Conservation (phyloP, 2,329 filamentous ascomycete species). For the Leptosphaerulina australis region DNA sequence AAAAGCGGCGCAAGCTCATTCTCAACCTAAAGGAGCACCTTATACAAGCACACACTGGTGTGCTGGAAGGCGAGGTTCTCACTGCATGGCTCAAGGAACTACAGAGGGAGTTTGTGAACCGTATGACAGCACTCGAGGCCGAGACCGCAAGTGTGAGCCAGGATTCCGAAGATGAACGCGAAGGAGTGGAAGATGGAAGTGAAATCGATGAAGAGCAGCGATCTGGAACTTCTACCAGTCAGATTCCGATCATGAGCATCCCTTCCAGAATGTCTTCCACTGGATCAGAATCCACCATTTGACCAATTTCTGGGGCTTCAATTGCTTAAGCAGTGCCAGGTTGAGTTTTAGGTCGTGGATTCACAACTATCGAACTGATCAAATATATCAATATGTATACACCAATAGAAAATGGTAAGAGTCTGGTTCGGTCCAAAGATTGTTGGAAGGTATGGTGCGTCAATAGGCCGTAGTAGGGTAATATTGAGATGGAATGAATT, state of each 20-base stretch:
- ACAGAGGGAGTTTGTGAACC: slow-evolving; percentile 74
- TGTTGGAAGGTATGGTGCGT: too few relatives aligned
- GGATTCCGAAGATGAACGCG: slow-evolving; percentile 25
- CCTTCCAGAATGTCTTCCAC: slow-evolving; percentile 28
- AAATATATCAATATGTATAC: too few relatives aligned
- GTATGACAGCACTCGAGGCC: slow-evolving; percentile 72
- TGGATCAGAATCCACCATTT: slow-evolving; percentile 21
- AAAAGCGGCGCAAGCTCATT: slow-evolving; percentile 73
- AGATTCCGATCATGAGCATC: slow-evolving; percentile 31
- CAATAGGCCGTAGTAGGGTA: background rate
- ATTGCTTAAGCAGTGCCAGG: slow-evolving; percentile 35
- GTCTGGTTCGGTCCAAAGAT: too few relatives aligned
- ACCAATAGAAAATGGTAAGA: too few relatives aligned
- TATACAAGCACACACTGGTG: slow-evolving; percentile 68
- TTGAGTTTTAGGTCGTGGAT: slow-evolving; percentile 21
- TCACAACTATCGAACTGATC: too few relatives aligned
- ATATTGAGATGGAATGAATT: background rate
- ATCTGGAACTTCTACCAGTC: slow-evolving; percentile 21
- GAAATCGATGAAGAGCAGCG: slow-evolving; percentile 19
- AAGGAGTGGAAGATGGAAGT: slow-evolving; percentile 21
- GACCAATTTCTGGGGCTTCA: slow-evolving; percentile 27
- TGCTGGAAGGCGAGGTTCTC: slow-evolving; percentile 68
- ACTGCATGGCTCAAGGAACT: slow-evolving; percentile 68
- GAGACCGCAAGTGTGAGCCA: slow-evolving; percentile 35
- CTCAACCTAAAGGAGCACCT: slow-evolving; percentile 75